A percentile compares a stretch with the other conserved stretches of the same genome.
Evolutionary conservation across 164 flowering plant species (phyloP).

Genomic region (Macadamia tetraphylla): DNA sequence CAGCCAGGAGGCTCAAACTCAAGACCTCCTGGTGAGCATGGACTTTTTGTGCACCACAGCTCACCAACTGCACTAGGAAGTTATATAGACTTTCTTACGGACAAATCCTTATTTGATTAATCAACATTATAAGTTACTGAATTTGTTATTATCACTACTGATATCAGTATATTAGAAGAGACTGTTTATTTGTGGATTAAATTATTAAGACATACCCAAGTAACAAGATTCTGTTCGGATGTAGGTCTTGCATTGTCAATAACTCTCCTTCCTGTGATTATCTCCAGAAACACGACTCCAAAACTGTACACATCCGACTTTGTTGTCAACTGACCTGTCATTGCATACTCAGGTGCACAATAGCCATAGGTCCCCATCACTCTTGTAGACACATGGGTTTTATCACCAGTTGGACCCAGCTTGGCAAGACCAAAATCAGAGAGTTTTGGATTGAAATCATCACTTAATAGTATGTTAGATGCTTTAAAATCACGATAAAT

Average conservation of each 20-base stretch:
- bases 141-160: background rate
- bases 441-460: constrained; percentile 59
- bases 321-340: constrained; percentile 69
- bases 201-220: constrained; percentile 48
- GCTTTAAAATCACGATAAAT: constrained; percentile 86
- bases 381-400: constrained; percentile 66
- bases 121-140: background rate
- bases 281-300: constrained; percentile 86
- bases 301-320: constrained; percentile 91
- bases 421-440: constrained; percentile 95
- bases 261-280: constrained; percentile 81
- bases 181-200: background rate
- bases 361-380: constrained; percentile 94
- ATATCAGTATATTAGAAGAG: background rate
- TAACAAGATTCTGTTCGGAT: constrained; percentile 64
- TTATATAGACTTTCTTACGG: too few relatives aligned
- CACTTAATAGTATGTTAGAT: constrained; percentile 66
- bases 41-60: too few relatives aligned
- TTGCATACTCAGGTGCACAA: constrained; percentile 89
- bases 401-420: constrained; percentile 76
- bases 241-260: constrained; percentile 61
- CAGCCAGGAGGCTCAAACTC: too few relatives aligned
- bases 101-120: background rate
- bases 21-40: too few relatives aligned
- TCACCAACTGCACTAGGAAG: too few relatives aligned